A percentile compares a stretch with the other conserved stretches of the same genome.
Evolutionary conservation across 2,329 filamentous ascomycete genomes (phyloP).

Genomic region (Ophiostoma populinum): DNA sequence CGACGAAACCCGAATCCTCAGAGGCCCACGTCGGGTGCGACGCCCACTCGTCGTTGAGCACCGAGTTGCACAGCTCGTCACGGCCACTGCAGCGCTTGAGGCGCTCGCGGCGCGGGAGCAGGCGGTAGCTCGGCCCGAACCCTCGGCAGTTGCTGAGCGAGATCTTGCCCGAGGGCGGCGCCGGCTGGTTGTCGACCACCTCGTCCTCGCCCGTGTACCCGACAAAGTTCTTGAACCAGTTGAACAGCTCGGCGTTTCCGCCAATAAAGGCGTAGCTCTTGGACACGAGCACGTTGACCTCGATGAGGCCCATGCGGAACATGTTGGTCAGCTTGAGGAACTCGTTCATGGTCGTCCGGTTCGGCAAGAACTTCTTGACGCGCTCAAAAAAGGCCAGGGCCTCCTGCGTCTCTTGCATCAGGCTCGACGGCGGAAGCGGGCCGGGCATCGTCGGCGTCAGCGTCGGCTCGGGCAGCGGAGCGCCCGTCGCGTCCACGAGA

Average conservation of each 20-base stretch:
- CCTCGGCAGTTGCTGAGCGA: slow-evolving; percentile 89
- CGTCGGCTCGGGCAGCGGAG: slow-evolving; percentile 60
- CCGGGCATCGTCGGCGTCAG: slow-evolving; percentile 77
- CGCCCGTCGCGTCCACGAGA: slow-evolving; percentile 30
- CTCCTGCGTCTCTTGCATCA: slow-evolving; percentile 59
- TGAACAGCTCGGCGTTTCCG: slow-evolving; percentile 73
- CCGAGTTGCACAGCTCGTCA: slow-evolving; percentile 82
- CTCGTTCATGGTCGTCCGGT: slow-evolving; percentile 83
- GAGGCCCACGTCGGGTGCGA: slow-evolving; percentile 98
- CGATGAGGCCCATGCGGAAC: slow-evolving; percentile 83
- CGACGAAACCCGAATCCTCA: slow-evolving; percentile 93
- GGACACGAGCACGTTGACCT: slow-evolving; percentile 64
- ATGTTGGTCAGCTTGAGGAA: slow-evolving; percentile 95
- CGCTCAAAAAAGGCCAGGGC: slow-evolving; percentile 91
- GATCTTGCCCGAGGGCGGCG: slow-evolving; percentile 62
- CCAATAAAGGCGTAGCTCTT: slow-evolving; percentile 77
- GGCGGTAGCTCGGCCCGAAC: slow-evolving; percentile 86
- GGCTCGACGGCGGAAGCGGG: slow-evolving; percentile 61
- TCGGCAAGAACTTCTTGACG: slow-evolving; percentile 89
- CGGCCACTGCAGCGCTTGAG: slow-evolving; percentile 85
- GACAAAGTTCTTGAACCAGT: slow-evolving; percentile 74
- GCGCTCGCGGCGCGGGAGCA: slow-evolving; percentile 74
- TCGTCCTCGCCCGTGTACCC: slow-evolving; percentile 62
- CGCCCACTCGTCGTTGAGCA: slow-evolving; percentile 95
- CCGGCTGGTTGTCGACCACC: slow-evolving; percentile 60